A percentile compares a stretch with the other conserved stretches of the same genome.
Conservation (phyloP, 2,329 filamentous ascomycete species). For the Sporothrix variecibatus region DNA sequence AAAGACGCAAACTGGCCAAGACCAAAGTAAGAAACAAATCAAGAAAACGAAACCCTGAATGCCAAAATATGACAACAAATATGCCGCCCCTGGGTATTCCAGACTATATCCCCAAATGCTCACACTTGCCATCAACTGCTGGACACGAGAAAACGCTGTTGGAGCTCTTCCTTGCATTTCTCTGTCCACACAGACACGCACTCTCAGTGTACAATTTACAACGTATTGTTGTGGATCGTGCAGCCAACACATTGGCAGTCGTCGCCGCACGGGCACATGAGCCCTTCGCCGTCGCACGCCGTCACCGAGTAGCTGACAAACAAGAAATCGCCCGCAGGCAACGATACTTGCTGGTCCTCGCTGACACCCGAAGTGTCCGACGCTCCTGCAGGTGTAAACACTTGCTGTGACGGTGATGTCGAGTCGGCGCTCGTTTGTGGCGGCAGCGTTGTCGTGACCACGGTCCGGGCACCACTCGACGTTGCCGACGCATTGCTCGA, state of each 20-base stretch:
- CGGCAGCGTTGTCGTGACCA: not conserved
- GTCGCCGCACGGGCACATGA: conserved; percentile 62
- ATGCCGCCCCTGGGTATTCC: not conserved
- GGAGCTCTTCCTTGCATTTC: conserved; percentile 14
- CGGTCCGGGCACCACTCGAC: not conserved
- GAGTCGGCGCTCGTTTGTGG: not conserved
- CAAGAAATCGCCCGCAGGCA: conserved; percentile 58
- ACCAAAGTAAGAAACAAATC: not conserved
- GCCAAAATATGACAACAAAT: not conserved
- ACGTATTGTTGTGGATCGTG: conserved; percentile 59
- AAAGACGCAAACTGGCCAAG: not conserved
- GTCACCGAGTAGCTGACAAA: conserved; percentile 49
- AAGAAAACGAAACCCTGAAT: not conserved
- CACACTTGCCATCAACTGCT: not conserved
- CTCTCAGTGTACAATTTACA: not conserved
- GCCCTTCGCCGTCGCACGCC: conserved; percentile 33
- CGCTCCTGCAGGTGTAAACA: conserved; percentile 47
- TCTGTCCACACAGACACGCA: not conserved
- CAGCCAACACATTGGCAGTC: conserved; percentile 69
- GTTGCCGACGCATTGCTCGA: not conserved
- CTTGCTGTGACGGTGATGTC: conserved; percentile 39
- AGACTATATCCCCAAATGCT: not conserved
- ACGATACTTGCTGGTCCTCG: conserved; percentile 54
- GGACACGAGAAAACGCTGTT: not conserved
- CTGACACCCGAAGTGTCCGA: conserved; percentile 46